These are phyloP conservation scores for Monosporascus sp. DNA, from an alignment of 2,329 filamentous ascomycete genomes.

Conservation along the genomic window DNA sequence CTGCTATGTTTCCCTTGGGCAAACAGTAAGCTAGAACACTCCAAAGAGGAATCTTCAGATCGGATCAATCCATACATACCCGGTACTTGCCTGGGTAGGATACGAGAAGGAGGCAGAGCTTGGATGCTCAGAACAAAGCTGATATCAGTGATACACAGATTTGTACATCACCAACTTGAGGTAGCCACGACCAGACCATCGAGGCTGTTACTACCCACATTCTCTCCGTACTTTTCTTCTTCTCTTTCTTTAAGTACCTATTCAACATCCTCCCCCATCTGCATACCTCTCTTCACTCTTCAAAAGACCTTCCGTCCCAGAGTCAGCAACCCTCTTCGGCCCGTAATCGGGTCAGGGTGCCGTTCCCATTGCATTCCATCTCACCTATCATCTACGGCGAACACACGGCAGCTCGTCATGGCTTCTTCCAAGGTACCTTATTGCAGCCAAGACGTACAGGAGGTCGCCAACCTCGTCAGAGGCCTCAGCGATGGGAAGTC, in stretches of 20 bases:
- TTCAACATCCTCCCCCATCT: too few relatives aligned
- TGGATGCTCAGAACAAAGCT: neutral
- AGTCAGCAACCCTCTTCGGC: too few relatives aligned
- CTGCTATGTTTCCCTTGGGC: too few relatives aligned
- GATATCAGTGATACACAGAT: neutral
- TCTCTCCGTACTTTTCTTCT: neutral
- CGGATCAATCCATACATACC: too few relatives aligned
- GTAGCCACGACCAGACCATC: neutral
- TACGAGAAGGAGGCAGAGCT: too few relatives aligned
- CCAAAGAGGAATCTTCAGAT: too few relatives aligned
- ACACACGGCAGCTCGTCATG: constrained; percentile 12
- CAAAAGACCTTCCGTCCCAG: too few relatives aligned
- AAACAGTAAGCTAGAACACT: too few relatives aligned
- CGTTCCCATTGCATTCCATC: neutral
- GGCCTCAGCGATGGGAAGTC: constrained; percentile 55
- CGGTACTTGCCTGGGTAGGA: too few relatives aligned
- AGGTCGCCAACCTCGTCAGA: constrained; percentile 61
- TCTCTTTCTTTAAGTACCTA: too few relatives aligned
- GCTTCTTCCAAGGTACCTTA: constrained; percentile 50
- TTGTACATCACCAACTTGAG: neutral
- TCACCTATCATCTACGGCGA: neutral
- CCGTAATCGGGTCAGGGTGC: too few relatives aligned
- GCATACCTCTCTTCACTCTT: too few relatives aligned
- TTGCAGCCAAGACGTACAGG: constrained; percentile 61
- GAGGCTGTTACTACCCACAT: neutral